Base-by-base conservation (phyloP, 2,329 filamentous ascomycete species). In the Monosporascus sp. region DNA sequence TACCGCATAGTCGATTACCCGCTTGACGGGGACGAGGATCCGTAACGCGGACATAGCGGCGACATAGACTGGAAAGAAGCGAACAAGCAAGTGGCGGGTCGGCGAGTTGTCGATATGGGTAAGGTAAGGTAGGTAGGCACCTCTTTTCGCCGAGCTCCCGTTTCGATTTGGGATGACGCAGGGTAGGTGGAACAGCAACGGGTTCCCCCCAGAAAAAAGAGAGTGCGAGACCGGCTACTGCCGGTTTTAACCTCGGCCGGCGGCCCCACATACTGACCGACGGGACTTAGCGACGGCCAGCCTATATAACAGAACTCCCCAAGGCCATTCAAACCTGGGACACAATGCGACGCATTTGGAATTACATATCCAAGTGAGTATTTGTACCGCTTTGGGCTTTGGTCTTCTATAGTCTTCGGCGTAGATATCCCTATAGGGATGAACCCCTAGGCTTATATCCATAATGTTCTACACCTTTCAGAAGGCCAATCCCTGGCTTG, bases 1-100 rank as follows among this genome's bases (percentile, higher is more conserved):
- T 76, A 91, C 88, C 64, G 88, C 87, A 82, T 90, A 91, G 81
- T 92, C 88, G 77, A 92, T 91, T 49, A 92, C 88, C 83, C 88
- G 78, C 78, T 92, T 92, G 48, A 92, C 77, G 72, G 88, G 88
- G 3, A 92, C 88, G 58, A 92, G 80, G 72, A 92, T 91, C 70
- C 87, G 79, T 64, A 91, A 74, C 52, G 81, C 77, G 64, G 83
- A 84, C 83, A 86, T 85, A 34, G 11, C 31, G 31, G 31, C 31
- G 11, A 34, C 31, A 9, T 34, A 34, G 31, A 5, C 27, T 31
- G 31, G 31, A 14, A 14, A 46, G 46, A 50, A 34, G 48, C 43
- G 53, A 47, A 44, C 48, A 44, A 17, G 41, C 22, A 44, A 7
- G 20, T 6, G 41, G n/a, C 14, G n/a, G 43, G 43, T 31, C 22